Base-by-base conservation (phyloP, 2,329 filamentous ascomycete genomes). In the Calonectria leucothoes region DNA sequence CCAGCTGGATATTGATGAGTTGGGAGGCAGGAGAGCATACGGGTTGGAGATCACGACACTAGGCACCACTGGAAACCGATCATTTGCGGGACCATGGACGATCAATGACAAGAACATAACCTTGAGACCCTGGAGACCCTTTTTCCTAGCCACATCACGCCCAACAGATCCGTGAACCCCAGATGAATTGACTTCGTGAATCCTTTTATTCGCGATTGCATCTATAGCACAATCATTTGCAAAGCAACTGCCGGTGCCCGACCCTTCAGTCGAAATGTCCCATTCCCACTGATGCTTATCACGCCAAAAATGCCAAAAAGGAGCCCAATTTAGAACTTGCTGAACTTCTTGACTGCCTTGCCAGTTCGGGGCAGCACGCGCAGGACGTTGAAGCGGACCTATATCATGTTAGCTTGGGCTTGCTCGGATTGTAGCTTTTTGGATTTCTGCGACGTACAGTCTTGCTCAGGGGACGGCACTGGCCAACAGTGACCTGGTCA, bases 301-400 rank as follows among this genome's bases (percentile, higher is more conserved):
- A 89, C 87, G 88, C 88, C 87, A 83, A 85, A 88, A 88, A 89
- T 89, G 87, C 87, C 88, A 88, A 78, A 84, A 83, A 81, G 84
- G 81, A 85, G 82, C 82, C 84, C 82, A 83, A 84, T 84, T 93
- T 98, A 99, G 92, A 99, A 99, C 93, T 99, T 99, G 91, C 88
- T 91, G 93, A 99, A 99, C 88, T 93, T 89, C 95, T 99, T 99
- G 88, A 98, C 95, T 84, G 92, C 89, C 94, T 98, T 98, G 90
- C 96, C 95, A 84, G 95, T 98, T 90, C 96, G 93, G 89, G 96
- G 96, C 85, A 98, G 94, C 84, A 99, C 97, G 86, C 97, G 96
- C 87, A 99, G 95, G 87, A 98, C 96, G 91, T 99, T 99, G 95
- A 99, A 99, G 87, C 97, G 97, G 86, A 98, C 94, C 95, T 98